Evolutionary conservation across 169 alveolate genomes (phyloP), one percentile per base, ranked within the genome.

Genomic region (Plasmodium billcollinsi): DNA sequence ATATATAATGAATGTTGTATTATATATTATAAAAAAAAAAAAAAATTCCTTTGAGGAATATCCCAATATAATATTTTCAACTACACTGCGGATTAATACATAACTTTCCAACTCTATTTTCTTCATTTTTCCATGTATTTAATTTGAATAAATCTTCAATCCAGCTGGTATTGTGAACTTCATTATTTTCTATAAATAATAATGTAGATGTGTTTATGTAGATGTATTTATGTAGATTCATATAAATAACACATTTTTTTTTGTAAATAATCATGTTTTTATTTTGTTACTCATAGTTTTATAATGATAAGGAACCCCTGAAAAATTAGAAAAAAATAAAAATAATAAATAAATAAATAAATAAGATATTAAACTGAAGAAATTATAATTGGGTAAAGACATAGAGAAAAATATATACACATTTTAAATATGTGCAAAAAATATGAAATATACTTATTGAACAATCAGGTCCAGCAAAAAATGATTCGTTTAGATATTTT

Each of bases 401-500:
- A 56, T 29, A 54, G 4, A 21, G 18, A 62, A 26, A 39, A 39
- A 39, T 39, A 39, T 39, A 39, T 39, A 39, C 11, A 39, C 9
- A 39, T 39, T 5, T 39, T 39, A 39, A 5, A 39, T 39, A 39
- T 39, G 9, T 39, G 9, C 0, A 39, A 1, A 39, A 39, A 39
- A 33, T 20, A 26, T 21, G 29, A 45, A 63, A 59, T 70, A 65
- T 66, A 78, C 89, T 50, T 78, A 78, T 78, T 50, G 89, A 78
- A 66, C 89, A 78, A 52, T 78, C 78, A n/a, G 89, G 89, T 49
- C 89, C 89, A 7, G 89, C 89, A 70, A 78, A 78, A 61, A 74
- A 74, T 21, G 50, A 78, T 18, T 78, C 76, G 9, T 78, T 63
- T 45, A 33, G 49, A 50, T 65, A 66, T 18, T 78, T 78, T 78